Base-by-base conservation (phyloP, 352 stramenopile genomes). In the Aphanomyces cochlioides region DNA sequence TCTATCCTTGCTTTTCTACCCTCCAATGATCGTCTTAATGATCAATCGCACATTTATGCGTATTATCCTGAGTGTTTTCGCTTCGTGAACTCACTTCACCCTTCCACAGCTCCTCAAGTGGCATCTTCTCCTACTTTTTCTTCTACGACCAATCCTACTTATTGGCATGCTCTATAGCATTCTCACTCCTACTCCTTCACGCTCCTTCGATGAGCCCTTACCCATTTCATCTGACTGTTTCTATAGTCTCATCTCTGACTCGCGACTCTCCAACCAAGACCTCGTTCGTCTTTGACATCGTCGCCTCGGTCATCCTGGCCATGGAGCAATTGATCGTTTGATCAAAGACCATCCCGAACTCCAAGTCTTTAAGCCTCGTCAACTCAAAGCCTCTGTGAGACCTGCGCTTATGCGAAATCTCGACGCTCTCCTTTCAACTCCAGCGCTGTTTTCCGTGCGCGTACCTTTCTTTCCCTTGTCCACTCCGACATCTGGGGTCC, bases 31-130 rank as follows among this genome's bases (percentile, higher is more conserved):
- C n/a, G 1, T 2, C 45, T 15, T 19, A 53, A 53, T 15, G 45
- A 53, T 53, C 13, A 53, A 53, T 53, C n/a, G 45, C 45, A 53
- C 45, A 53, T 53, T 15, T 53, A 53, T 53, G 45, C 45, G 28
- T 28, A 28, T 53, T 53, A 53, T 53, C n/a, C 45, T 53, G 45
- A 19, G 13, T 15, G 13, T 53, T 53, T n/a, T 53, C 45, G 45
- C 45, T 53, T n/a, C 45, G 45, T 28, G 28, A 28, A 28, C 2
- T 28, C 28, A 28, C 28, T 28, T 28, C 28, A 28, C 28, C 28
- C 28, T 28, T 28, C 28, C 28, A 28, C 28, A 28, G 28, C 45
- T 53, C 13, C 13, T 53, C 45, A 53, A n/a, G 13, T 53, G 13
- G 45, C 45, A 53, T n/a, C 45, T 2, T 19, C 45, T 53, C 13